Evolutionary conservation across 2,329 filamentous ascomycete genomes (phyloP), one percentile per base, ranked within the genome.

Genomic region (Aspergillus piperis): DNA sequence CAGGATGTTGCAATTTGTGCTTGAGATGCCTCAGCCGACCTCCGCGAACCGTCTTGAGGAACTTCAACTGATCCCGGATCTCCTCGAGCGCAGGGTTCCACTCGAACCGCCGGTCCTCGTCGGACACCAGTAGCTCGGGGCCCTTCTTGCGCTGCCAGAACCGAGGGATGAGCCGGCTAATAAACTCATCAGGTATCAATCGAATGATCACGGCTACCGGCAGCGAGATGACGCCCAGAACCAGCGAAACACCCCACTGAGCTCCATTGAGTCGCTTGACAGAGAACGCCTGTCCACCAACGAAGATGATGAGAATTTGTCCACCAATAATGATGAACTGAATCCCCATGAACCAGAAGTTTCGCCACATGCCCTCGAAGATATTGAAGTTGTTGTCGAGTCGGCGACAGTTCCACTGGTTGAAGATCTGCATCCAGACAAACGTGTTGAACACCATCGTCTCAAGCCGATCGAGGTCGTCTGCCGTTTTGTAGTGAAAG

Each of bases 261-360:
- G 82, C 75, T 21, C 85, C 87, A n/a, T 83, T 83, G 57, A 91
- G 80, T 0, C 80, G 81, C 7, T 76, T 77, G 1, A 88, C 86
- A 10, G 86, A 84, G 70, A 92, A 90, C 0, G 88, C 88, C 27
- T 81, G 77, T 6, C 88, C 88, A 64, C 89, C 89, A 60, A 90
- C 82, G 67, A 89, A 89, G 60, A 91, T 81, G 69, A 91, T 91
- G 73, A 90, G 73, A n/a, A 88, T 81, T 69, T 91, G 89, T 8
- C 88, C 89, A 11, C 82, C 86, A 47, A 90, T 78, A 68, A 90
- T 91, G 68, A 90, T 81, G 23, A 82, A 70, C 68, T 89, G 84
- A 41, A 91, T 90, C 3, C 79, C 81, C 36, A 90, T 81, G 65
- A 80, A 81, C 75, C 78, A 81, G n/a, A 65, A 70, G 58, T 81